phyloP scores from a whole-genome alignment of 371 early-diverging fungal species.

The Paraphysoderma sedebokerense region DNA sequence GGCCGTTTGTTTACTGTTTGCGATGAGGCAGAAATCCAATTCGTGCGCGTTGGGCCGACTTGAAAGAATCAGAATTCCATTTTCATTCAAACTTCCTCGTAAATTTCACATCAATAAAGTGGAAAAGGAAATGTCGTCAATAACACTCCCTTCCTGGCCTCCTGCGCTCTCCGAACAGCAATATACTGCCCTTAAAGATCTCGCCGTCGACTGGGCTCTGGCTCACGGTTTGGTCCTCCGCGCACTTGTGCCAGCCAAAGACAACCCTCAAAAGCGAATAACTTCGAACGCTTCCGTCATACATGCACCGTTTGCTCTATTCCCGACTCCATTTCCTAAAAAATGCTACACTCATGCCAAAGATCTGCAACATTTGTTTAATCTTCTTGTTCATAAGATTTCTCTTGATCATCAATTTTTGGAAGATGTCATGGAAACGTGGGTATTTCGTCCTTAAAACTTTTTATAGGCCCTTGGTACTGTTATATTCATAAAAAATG shows the following conservation, averaged over 20 bases:
- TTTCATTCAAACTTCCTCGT: too few relatives aligned
- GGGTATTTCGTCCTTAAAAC: not conserved
- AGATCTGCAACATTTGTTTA: conserved; percentile 60
- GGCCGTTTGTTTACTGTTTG: too few relatives aligned
- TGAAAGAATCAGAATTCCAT: too few relatives aligned
- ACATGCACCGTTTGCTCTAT: conserved; percentile 77
- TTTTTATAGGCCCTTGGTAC: not conserved
- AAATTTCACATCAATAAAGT: not conserved
- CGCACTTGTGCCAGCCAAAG: conserved; percentile 17
- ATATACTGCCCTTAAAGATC: conserved; percentile 15
- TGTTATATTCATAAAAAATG: not conserved
- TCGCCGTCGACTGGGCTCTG: conserved; percentile 60
- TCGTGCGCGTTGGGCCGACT: too few relatives aligned
- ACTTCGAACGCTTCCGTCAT: conserved; percentile 21
- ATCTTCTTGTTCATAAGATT: conserved; percentile 60
- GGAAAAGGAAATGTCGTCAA: not conserved
- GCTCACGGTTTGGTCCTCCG: conserved; percentile 62
- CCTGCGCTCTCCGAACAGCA: conserved; percentile 12
- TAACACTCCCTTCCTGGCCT: conserved; percentile 8
- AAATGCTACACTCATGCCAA: conserved; percentile 52
- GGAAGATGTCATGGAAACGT: conserved; percentile 50
- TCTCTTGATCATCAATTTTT: conserved; percentile 61
- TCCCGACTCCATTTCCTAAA: conserved; percentile 72
- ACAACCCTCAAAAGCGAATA: conserved; percentile 8
- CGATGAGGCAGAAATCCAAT: too few relatives aligned